These are phyloP conservation scores for Phytophthora litchii DNA, from an alignment of 352 stramenopile genomes.

Conservation along the genomic window DNA sequence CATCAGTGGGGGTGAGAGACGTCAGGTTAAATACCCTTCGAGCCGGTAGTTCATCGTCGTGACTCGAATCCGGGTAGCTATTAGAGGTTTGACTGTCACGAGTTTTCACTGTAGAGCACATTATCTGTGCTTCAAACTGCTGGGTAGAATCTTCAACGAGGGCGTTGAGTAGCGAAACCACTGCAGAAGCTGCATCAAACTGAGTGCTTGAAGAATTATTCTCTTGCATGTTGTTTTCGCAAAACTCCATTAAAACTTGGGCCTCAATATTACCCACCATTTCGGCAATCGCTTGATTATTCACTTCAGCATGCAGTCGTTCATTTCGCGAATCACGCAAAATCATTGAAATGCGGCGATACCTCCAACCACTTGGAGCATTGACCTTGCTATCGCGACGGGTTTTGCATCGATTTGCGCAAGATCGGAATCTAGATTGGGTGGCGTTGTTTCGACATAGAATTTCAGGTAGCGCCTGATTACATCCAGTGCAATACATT, in stretches of 20 bases:
- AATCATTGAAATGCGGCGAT: constrained; percentile 51
- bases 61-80: constrained; percentile 23
- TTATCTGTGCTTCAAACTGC: constrained; percentile 44
- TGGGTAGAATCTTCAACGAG: constrained; percentile 43
- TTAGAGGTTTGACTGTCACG: constrained; percentile 10
- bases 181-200: constrained; percentile 32
- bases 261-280: constrained; percentile 64
- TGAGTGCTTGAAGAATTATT: constrained; percentile 6
- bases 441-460: constrained; percentile 10
- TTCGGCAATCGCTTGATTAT: constrained; percentile 33
- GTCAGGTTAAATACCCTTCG: constrained; percentile 19
- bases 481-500: constrained; percentile 51
- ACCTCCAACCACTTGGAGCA: constrained; percentile 44
- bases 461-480: constrained; percentile 40
- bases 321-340: constrained; percentile 42
- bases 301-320: constrained; percentile 41
- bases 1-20: constrained; percentile 28
- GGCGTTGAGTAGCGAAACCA: constrained; percentile 42
- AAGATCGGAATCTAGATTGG: constrained; percentile 37
- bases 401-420: constrained; percentile 42
- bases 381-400: constrained; percentile 18
- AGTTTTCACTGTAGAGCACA: constrained; percentile 14
- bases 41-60: constrained; percentile 4
- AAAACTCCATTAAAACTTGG: constrained; percentile 33
- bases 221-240: constrained; percentile 3